Conservation (phyloP, 495 filamentous ascomycete genomes). For the Thermothielavioides terrestris region DNA sequence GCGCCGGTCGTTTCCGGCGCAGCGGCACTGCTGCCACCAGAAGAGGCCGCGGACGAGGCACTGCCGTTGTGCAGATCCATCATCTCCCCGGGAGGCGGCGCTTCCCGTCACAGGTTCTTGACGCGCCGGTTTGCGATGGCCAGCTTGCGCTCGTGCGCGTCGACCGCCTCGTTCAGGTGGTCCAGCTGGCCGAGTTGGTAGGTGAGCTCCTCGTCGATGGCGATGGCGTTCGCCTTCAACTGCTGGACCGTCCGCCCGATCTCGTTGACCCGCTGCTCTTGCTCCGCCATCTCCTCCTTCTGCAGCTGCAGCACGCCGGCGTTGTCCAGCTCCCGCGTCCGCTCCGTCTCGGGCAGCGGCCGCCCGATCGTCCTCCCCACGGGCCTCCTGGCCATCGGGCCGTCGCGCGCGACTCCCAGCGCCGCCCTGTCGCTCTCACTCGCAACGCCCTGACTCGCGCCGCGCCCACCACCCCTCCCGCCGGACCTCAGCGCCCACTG, state of each 20-base stretch:
- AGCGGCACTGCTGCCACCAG: not conserved
- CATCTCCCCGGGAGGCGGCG: conserved; percentile 10
- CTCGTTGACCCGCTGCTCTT: conserved; percentile 72
- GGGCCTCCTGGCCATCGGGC: too few species aligned
- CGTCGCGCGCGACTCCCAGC: conserved; percentile 15
- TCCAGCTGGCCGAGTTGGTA: conserved; percentile 76
- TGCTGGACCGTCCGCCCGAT: conserved; percentile 66
- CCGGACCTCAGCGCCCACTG: conserved; percentile 65
- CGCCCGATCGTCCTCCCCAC: conserved; percentile 68
- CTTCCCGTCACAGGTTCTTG: conserved; percentile 50
- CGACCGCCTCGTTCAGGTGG: conserved; percentile 65
- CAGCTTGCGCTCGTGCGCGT: conserved; percentile 66
- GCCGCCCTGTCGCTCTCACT: conserved; percentile 26
- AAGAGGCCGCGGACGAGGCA: not conserved
- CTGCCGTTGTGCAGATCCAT: not conserved
- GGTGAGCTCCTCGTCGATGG: conserved; percentile 78
- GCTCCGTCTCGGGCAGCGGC: conserved; percentile 70
- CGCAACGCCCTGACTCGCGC: conserved; percentile 16
- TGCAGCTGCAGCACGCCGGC: conserved; percentile 80
- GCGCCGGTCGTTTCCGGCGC: not conserved
- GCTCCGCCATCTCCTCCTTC: conserved; percentile 70
- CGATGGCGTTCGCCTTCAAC: conserved; percentile 78
- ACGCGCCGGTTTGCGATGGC: conserved; percentile 72
- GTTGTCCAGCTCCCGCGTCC: conserved; percentile 85
- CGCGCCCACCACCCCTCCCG: conserved; percentile 16